Evolutionary conservation across 495 filamentous ascomycete genomes (phyloP), one percentile per base, ranked within the genome.

Genomic region (Aspergillus sclerotioniger): DNA sequence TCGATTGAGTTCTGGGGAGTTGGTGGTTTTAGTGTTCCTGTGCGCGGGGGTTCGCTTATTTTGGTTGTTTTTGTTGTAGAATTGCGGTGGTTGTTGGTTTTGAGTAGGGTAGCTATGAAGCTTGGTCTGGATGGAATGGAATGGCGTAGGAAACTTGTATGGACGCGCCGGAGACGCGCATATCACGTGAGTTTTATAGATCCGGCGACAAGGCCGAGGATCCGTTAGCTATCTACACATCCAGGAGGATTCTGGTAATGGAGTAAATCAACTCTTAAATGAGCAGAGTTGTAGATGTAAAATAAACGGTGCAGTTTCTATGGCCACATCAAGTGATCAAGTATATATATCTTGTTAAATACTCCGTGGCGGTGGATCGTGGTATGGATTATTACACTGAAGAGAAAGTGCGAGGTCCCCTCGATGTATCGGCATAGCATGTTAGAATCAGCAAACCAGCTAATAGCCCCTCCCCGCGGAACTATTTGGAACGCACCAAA

Each of bases 121-220:
- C 1, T 10, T 37, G 7, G 33, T 28, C 15, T 28, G 33, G 19
- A 12, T 31, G 20, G 39, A 17, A 44, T 8, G 17, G 9, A 21
- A 35, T 35, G 8, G 13, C 6, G 10, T 33, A 10, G 33, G 33
- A 28, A 28, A 6, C 17, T 44, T 57, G 55, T 35, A n/a, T 48
- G 29, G 15, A 41, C 37, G 35, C 29, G 53, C 13, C 16, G 20
- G 10, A 16, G 29, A 54, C 56, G 47, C 48, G 52, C 49, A 33
- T 43, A 52, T 57, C 57, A 60, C 59, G 54, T 62, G 59, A 41
- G 21, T 31, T 28, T 2, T 55, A 54, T 54, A 44, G 17, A 20
- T 51, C 49, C 16, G 47, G 7, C 15, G 21, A 35, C n/a, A 21
- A 33, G 17, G 2, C 5, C 37, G 5, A 15, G 13, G n/a, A 15